Evolutionary conservation across 1,284 basidiomycete genomes (phyloP).

Genomic region (Baeospora myosura): DNA sequence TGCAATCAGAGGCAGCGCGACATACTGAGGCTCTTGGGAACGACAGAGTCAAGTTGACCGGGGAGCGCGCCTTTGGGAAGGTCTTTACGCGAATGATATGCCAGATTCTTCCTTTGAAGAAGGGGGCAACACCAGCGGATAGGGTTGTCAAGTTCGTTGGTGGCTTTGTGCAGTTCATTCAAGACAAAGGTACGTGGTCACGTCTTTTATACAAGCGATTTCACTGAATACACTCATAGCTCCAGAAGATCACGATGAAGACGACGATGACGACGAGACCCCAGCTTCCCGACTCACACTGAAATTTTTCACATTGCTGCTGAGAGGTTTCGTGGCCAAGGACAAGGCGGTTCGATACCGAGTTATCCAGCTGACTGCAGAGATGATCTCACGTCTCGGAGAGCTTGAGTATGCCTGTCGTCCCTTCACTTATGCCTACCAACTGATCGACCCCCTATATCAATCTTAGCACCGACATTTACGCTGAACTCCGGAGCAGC

Average conservation of each 20-base stretch:
- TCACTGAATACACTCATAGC: constrained; percentile 9
- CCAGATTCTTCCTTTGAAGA: constrained; percentile 75
- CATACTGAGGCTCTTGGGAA: constrained; percentile 60
- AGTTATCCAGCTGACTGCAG: constrained; percentile 71
- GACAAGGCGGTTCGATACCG: constrained; percentile 85
- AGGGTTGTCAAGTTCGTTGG: constrained; percentile 82
- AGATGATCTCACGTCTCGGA: constrained; percentile 74
- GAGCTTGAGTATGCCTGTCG: constrained; percentile 69
- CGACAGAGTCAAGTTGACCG: constrained; percentile 59
- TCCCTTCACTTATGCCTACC: neutral
- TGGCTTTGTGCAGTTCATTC: constrained; percentile 73
- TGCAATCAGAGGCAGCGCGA: no score
- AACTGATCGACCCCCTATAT: neutral
- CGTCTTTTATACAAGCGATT: neutral
- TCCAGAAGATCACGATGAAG: constrained; percentile 22
- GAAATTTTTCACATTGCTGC: constrained; percentile 69
- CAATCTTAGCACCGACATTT: constrained; percentile 70
- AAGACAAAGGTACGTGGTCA: constrained; percentile 60
- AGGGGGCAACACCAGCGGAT: constrained; percentile 78
- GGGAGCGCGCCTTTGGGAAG: constrained; percentile 77
- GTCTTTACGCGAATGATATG: constrained; percentile 67
- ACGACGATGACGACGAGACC: constrained; percentile 60
- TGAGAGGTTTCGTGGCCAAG: constrained; percentile 83
- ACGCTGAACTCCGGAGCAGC: constrained; percentile 56
- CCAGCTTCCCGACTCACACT: constrained; percentile 68